A percentile compares a stretch with the other conserved stretches of the same genome.
phyloP scores from a whole-genome alignment of 495 filamentous ascomycete species.

The Xylaria intraflava region DNA sequence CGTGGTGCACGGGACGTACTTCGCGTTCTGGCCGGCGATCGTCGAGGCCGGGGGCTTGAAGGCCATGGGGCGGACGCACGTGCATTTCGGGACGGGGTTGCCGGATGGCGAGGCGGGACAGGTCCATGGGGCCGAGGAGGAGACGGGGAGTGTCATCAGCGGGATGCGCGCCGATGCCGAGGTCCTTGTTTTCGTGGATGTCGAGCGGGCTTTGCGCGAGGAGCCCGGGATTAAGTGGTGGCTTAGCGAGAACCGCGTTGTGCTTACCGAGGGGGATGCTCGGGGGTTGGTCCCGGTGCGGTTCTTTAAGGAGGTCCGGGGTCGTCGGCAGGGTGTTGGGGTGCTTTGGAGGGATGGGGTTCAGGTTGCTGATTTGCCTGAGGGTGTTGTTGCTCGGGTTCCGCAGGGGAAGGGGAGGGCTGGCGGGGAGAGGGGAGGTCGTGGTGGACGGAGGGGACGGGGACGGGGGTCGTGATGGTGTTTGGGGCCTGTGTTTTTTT shows the following conservation, averaged over 20 bases:
- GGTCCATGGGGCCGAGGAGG: constrained; percentile 40
- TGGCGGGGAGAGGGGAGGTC: constrained; percentile 3
- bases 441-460: not conserved
- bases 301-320: constrained; percentile 51
- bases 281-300: constrained; percentile 37
- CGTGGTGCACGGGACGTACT: constrained; percentile 85
- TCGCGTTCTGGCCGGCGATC: constrained; percentile 67
- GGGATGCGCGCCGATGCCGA: constrained; percentile 80
- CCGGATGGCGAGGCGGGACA: constrained; percentile 41
- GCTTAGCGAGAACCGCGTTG: constrained; percentile 78
- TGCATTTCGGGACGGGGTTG: constrained; percentile 75
- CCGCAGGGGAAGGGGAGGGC: constrained; percentile 9
- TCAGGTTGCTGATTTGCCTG: constrained; percentile 51
- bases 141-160: constrained; percentile 52
- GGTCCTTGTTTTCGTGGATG: constrained; percentile 73
- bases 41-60: constrained; percentile 65
- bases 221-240: constrained; percentile 70
- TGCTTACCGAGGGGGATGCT: constrained; percentile 45
- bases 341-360: constrained; percentile 60
- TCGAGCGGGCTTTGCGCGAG: constrained; percentile 51
- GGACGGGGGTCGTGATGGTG: not conserved
- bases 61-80: constrained; percentile 74
- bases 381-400: constrained; percentile 24
- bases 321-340: constrained; percentile 51
- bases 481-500: not conserved